These are phyloP conservation scores for Plasmodium adleri DNA, from an alignment of 169 alveolate genomes.

Conservation along the genomic window DNA sequence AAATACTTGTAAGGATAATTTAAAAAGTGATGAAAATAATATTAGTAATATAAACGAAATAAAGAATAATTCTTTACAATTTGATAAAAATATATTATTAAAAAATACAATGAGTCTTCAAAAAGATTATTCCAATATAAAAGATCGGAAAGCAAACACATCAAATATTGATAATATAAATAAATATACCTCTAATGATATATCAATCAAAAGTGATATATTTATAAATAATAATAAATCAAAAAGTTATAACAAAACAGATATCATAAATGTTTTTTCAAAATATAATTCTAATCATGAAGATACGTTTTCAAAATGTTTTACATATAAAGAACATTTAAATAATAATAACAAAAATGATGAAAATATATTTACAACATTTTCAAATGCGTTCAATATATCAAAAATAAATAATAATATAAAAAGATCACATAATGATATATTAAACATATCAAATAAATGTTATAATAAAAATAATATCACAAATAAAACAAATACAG, in stretches of 20 bases:
- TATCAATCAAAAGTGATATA: background rate
- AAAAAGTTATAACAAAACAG: conserved; percentile 6
- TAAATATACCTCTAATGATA: background rate
- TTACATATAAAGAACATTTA: too few relatives aligned
- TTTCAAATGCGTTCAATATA: too few relatives aligned
- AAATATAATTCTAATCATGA: background rate
- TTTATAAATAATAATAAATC: background rate
- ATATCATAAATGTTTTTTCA: conserved; percentile 21
- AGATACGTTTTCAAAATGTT: background rate
- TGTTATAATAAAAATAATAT: too few relatives aligned
- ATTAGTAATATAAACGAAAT: background rate
- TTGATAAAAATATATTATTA: conserved; percentile 15
- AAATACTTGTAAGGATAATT: background rate
- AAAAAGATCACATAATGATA: too few relatives aligned
- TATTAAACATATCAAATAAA: too few relatives aligned
- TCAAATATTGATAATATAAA: background rate
- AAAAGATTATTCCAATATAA: conserved; percentile 17
- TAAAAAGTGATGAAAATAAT: background rate
- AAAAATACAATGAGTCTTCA: conserved; percentile 30
- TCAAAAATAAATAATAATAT: too few relatives aligned
- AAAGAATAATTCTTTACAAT: background rate
- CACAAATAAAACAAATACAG: too few relatives aligned
- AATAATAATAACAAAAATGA: background rate
- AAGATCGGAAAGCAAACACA: conserved; percentile 27
- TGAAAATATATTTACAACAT: background rate